Base-by-base conservation (phyloP, 1,284 basidiomycete species). In the Sparassis latifolia region DNA sequence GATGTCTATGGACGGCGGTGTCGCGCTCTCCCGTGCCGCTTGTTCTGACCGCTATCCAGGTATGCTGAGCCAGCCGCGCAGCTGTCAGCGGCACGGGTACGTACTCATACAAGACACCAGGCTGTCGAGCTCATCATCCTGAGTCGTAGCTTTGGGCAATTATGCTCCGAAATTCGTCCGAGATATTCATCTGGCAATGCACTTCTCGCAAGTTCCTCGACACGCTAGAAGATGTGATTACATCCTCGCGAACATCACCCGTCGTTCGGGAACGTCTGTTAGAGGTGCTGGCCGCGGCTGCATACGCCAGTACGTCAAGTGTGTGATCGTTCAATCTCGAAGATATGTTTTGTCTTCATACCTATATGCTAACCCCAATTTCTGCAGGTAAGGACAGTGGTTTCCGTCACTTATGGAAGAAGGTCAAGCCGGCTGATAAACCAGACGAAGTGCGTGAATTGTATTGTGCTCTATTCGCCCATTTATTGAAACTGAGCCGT, bases 91-190 rank as follows among this genome's bases (percentile, higher is more conserved):
- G 84, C 84, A 29, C 70, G 82, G 54, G 85, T 86, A 61, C 43
- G 81, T 69, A 35, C 12, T 48, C 10, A 31, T 29, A 35, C 3
- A 5, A 35, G 31, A 27, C 20, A 33, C 42, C 2, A 28, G n/a
- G 10, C n/a, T 41, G 30, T 42, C 44, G 9, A 45, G 12, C 40
- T 45, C 12, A 39, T 38, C 45, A 48, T 33, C 37, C 30, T 42
- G 5, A n/a, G 32, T 47, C n/a, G 42, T 41, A 89, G 86, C 63
- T 91, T n/a, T 90, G 87, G 88, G 88, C 86, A 2, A 82, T 91
- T 55, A 86, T 91, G 82, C 73, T 90, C 20, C 79, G 81, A 33
- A 89, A 90, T 57, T 83, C 79, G 2, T 77, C 79, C 0, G 76
- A 80, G 9, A 55, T 74, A 5, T 89, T 90, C 58, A 76, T 87